phyloP scores from a whole-genome alignment of 2,329 filamentous ascomycete genomes.

The Chaetomium globosum region DNA sequence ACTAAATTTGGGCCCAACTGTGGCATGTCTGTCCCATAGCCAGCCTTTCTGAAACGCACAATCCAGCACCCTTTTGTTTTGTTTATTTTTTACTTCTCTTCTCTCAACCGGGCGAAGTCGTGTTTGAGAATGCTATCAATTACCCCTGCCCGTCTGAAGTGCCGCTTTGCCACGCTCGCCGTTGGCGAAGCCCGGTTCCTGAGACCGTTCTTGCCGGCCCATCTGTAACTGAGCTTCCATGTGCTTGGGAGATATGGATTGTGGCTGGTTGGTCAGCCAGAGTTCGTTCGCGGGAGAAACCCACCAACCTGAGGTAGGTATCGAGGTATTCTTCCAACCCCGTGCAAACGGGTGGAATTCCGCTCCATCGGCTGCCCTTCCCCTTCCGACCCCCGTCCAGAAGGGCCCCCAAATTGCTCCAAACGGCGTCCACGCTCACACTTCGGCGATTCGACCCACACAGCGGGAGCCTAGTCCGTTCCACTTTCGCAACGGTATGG shows the following conservation, averaged over 20 bases:
- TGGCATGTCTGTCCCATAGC: conserved; percentile 1
- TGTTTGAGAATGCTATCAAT: conserved; percentile 7
- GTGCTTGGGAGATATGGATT: neutral
- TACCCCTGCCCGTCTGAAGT: conserved; percentile 3
- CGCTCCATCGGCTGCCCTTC: neutral
- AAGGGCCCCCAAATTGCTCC: conserved; percentile 1
- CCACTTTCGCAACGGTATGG: neutral
- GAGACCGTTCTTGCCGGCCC: conserved; percentile 11
- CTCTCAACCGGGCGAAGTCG: neutral
- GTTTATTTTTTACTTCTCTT: neutral
- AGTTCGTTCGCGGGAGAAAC: neutral
- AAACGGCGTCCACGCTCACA: neutral
- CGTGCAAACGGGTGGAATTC: neutral
- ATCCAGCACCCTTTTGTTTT: neutral
- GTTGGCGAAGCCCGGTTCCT: conserved; percentile 13
- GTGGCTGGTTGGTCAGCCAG: neutral
- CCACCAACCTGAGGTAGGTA: neutral
- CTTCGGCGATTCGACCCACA: conserved; percentile 9
- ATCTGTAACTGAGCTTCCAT: neutral
- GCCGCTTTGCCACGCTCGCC: conserved; percentile 18
- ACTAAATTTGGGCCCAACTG: conserved; percentile 5
- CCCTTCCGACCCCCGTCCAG: neutral
- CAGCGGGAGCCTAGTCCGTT: conserved; percentile 1
- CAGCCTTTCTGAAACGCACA: neutral
- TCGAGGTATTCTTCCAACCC: neutral